Evolutionary conservation across 208 protist genomes (phyloP).

Genomic region (Leishmania braziliensis): DNA sequence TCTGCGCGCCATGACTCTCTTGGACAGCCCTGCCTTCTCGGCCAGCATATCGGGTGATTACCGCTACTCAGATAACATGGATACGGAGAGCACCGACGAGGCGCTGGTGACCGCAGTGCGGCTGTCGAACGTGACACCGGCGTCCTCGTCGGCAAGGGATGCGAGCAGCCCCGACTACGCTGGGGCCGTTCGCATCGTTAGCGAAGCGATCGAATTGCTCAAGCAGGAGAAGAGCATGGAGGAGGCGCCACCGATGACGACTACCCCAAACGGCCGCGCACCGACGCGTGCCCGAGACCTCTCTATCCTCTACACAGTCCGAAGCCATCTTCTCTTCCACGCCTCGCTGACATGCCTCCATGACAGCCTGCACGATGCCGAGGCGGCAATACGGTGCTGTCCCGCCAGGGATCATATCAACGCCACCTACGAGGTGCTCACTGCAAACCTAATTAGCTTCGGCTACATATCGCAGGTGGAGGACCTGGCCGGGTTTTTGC

Average conservation of each 20-base stretch:
- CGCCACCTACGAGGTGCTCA: slow-evolving; percentile 33
- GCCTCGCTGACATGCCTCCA: slow-evolving; percentile 18
- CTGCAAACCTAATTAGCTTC: slow-evolving; percentile 29
- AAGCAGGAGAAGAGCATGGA: not conserved
- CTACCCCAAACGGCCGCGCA: not conserved
- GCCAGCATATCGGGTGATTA: not conserved
- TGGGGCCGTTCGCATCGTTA: slow-evolving; percentile 16
- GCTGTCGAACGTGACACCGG: slow-evolving; percentile 8
- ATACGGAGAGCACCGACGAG: slow-evolving; percentile 2
- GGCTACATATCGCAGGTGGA: slow-evolving; percentile 30
- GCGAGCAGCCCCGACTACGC: slow-evolving; percentile 8
- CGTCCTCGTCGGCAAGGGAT: not conserved
- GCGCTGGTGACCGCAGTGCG: slow-evolving; percentile 11
- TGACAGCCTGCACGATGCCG: slow-evolving; percentile 28
- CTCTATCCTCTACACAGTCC: slow-evolving; percentile 35
- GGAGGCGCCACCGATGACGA: not conserved
- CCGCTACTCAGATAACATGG: slow-evolving; percentile 7
- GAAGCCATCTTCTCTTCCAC: slow-evolving; percentile 35
- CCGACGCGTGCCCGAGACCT: slow-evolving; percentile 22
- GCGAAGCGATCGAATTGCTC: slow-evolving; percentile 11
- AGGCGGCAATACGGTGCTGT: slow-evolving; percentile 25
- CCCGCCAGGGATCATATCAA: slow-evolving; percentile 18
- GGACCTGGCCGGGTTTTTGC: slow-evolving; percentile 16
- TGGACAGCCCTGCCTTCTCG: not conserved
- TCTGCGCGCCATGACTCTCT: slow-evolving; percentile 18